A percentile compares a stretch with the other conserved stretches of the same genome.
phyloP scores from a whole-genome alignment of 345 rosid genomes.

The Punica granatum region DNA sequence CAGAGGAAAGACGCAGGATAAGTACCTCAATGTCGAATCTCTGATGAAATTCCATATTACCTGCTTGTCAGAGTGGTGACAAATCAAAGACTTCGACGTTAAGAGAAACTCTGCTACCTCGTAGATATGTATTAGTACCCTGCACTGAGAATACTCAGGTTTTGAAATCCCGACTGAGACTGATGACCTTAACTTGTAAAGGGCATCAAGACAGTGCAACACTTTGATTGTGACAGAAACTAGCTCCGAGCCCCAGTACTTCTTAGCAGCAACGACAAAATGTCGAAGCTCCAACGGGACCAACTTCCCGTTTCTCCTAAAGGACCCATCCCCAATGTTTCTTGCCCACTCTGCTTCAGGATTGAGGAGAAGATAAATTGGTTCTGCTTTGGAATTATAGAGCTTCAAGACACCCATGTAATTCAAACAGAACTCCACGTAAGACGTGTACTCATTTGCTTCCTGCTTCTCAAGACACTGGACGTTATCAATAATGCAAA shows the following conservation, averaged over 20 bases:
- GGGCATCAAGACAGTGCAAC: conserved; percentile 21
- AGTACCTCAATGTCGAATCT: conserved; percentile 11
- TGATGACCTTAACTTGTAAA: conserved; percentile 2
- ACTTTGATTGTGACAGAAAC: conserved; percentile 28
- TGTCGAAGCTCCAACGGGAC: conserved; percentile 15
- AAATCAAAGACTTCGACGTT: conserved; percentile 8
- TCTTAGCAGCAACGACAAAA: conserved; percentile 24
- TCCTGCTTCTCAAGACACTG: conserved; percentile 1
- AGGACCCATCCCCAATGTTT: conserved; percentile 2
- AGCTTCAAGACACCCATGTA: conserved; percentile 38
- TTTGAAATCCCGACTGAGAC: conserved; percentile 7
- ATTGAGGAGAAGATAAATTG: conserved; percentile 24
- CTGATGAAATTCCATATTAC: conserved; percentile 10
- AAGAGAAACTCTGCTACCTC: conserved; percentile 29
- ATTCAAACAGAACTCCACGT: conserved; percentile 33
- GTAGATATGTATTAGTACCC: conserved; percentile 16
- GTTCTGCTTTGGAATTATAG: not conserved
- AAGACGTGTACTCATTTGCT: conserved; percentile 3
- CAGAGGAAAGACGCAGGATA: conserved; percentile 25
- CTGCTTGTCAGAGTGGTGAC: not conserved
- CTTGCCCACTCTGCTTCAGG: conserved; percentile 29
- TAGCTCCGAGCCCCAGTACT: conserved; percentile 33
- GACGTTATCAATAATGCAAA: conserved; percentile 18
- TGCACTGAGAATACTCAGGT: conserved; percentile 17
- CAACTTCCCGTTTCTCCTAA: conserved; percentile 2